A percentile compares a stretch with the other conserved stretches of the same genome.
These are phyloP conservation scores for Stachybotrys chlorohalonatus DNA, from an alignment of 2,329 filamentous ascomycete genomes.

Conservation along the genomic window DNA sequence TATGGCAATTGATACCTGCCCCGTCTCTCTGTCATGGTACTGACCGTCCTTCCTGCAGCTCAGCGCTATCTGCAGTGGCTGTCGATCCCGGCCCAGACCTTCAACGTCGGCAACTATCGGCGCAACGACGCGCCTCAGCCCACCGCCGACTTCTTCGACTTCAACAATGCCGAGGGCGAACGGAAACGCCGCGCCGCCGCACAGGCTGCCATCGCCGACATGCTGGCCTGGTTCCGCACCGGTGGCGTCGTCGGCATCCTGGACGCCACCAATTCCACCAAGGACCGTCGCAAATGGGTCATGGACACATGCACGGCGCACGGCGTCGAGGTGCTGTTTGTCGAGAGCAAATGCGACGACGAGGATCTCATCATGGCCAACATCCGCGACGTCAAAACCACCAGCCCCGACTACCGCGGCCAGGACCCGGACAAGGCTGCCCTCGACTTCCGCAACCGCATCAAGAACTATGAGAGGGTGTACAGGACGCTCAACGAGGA, in stretches of 20 bases:
- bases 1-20: not conserved
- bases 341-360: conserved; percentile 94
- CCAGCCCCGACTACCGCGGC: conserved; percentile 86
- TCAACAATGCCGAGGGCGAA: conserved; percentile 81
- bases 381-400: conserved; percentile 94
- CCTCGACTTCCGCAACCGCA: conserved; percentile 85
- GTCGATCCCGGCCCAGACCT: conserved; percentile 84
- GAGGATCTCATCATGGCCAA: conserved; percentile 97
- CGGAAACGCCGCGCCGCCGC: conserved; percentile 79
- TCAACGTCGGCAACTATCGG: conserved; percentile 96
- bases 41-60: conserved; percentile 38
- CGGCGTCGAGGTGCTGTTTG: conserved; percentile 83
- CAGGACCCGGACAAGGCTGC: conserved; percentile 91
- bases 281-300: conserved; percentile 84
- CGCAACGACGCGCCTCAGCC: conserved; percentile 84
- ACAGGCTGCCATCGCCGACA: conserved; percentile 84
- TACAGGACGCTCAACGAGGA: conserved; percentile 86
- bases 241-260: conserved; percentile 85
- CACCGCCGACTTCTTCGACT: conserved; percentile 91
- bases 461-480: conserved; percentile 93
- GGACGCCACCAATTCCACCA: conserved; percentile 95
- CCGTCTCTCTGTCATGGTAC: not conserved
- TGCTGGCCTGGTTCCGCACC: conserved; percentile 83
- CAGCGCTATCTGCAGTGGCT: conserved; percentile 95
- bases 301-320: conserved; percentile 66